Evolutionary conservation across 2,329 filamentous ascomycete species (phyloP).

Genomic region (Beauveria sp.): DNA sequence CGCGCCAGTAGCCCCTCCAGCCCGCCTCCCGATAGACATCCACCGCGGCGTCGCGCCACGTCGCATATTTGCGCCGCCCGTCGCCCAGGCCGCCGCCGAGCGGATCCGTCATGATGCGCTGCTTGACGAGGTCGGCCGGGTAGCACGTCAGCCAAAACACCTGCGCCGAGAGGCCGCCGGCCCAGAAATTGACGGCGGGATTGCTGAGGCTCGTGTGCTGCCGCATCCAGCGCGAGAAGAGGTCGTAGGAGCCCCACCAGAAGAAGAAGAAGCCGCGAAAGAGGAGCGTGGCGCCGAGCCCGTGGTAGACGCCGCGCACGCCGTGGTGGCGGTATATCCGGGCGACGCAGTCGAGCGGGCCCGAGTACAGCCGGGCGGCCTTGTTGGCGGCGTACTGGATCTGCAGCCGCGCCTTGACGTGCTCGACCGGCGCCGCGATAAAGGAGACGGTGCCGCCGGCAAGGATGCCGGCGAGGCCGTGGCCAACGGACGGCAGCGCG

Average conservation of each 20-base stretch:
- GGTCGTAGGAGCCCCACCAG: constrained; percentile 95
- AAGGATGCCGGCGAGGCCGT: constrained; percentile 80
- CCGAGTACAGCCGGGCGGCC: constrained; percentile 69
- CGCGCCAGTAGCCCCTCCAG: constrained; percentile 78
- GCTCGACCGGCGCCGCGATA: constrained; percentile 88
- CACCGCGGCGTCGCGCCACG: constrained; percentile 73
- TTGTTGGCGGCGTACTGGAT: constrained; percentile 85
- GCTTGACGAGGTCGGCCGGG: constrained; percentile 89
- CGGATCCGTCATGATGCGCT: constrained; percentile 93
- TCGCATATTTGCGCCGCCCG: constrained; percentile 58
- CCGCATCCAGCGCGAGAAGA: constrained; percentile 64
- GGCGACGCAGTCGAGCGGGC: constrained; percentile 73
- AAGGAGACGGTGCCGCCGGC: constrained; percentile 88
- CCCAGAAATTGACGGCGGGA: constrained; percentile 93
- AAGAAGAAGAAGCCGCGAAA: constrained; percentile 95
- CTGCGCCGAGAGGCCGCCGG: constrained; percentile 85
- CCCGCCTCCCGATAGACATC: constrained; percentile 72
- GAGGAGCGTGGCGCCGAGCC: constrained; percentile 73
- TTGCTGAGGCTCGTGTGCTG: constrained; percentile 62
- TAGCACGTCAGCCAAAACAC: constrained; percentile 92
- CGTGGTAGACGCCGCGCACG: constrained; percentile 74
- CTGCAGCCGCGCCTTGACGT: constrained; percentile 89
- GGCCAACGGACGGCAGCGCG: constrained; percentile 67
- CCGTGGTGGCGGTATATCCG: constrained; percentile 70
- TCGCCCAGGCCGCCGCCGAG: constrained; percentile 64